Conservation (phyloP, 2,329 filamentous ascomycete genomes). For the Xylaria sp. region DNA sequence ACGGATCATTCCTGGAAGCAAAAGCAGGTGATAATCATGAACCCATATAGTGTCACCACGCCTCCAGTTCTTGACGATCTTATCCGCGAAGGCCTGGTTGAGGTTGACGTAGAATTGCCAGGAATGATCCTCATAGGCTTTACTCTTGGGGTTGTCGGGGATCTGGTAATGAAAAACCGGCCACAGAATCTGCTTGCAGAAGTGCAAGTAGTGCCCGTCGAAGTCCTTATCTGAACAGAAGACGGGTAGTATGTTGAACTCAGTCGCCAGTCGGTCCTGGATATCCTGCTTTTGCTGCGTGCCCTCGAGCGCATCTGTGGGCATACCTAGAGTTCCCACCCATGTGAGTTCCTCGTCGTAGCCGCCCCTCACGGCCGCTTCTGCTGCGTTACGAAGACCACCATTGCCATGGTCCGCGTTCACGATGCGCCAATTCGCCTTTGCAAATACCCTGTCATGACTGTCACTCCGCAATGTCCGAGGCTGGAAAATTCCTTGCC, state of each 20-base stretch:
- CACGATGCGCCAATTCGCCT: constrained; percentile 84
- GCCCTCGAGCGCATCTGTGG: constrained; percentile 83
- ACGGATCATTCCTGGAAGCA: constrained; percentile 89
- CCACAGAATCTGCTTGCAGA: constrained; percentile 98
- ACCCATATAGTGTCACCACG: constrained; percentile 93
- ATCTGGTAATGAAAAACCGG: constrained; percentile 99
- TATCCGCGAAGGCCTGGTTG: constrained; percentile 92
- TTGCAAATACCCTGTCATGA: constrained; percentile 76
- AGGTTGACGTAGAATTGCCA: constrained; percentile 94
- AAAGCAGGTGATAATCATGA: constrained; percentile 92
- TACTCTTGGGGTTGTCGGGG: constrained; percentile 97
- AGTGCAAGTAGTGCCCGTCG: constrained; percentile 93
- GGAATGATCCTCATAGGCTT: constrained; percentile 96
- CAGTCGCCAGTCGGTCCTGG: constrained; percentile 79
- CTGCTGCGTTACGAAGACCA: constrained; percentile 87
- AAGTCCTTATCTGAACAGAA: constrained; percentile 92
- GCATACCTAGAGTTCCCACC: constrained; percentile 94
- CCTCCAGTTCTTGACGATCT: constrained; percentile 92
- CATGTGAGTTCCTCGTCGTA: constrained; percentile 81
- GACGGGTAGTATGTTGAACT: constrained; percentile 84
- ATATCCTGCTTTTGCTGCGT: constrained; percentile 83
- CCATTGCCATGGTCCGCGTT: constrained; percentile 92
- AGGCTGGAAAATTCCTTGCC: constrained; percentile 68
- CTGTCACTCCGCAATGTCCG: constrained; percentile 66
- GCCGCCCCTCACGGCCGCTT: constrained; percentile 77